These are phyloP conservation scores for Elymus sibiricus DNA, from an alignment of 176 grass and related monocot genomes.

Conservation along the genomic window DNA sequence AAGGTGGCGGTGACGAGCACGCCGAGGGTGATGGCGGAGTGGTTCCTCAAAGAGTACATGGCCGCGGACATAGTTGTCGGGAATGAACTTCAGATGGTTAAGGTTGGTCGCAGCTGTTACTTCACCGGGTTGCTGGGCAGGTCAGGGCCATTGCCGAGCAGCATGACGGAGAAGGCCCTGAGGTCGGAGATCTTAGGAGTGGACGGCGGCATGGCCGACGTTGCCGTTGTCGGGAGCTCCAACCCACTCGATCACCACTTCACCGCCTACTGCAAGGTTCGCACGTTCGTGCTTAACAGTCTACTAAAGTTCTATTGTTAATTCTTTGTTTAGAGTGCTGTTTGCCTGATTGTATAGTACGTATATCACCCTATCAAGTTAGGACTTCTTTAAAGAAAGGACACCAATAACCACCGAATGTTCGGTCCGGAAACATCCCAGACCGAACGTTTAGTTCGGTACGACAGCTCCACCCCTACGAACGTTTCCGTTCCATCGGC, in stretches of 20 bases:
- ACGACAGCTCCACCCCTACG: too few species aligned
- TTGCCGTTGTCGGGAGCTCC: constrained; percentile 38
- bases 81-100: constrained; percentile 48
- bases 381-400: too few species aligned
- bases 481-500: too few species aligned
- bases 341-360: background rate
- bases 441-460: too few species aligned
- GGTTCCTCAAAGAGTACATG: constrained; percentile 68
- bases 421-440: too few species aligned
- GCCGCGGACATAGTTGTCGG: constrained; percentile 56
- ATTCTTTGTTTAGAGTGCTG: too few species aligned
- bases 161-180: background rate
- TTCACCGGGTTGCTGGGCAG: constrained; percentile 59
- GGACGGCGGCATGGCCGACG: constrained; percentile 25
- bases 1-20: constrained; percentile 55
- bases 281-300: background rate
- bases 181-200: constrained; percentile 27
- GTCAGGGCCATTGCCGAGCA: background rate
- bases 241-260: constrained; percentile 28
- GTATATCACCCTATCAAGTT: too few species aligned
- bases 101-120: constrained; percentile 23
- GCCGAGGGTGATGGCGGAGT: constrained; percentile 71
- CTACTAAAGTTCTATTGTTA: too few species aligned
- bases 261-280: constrained; percentile 68
- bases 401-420: too few species aligned